Conservation (phyloP, 306 rosid genomes). For the Gleditsia sinensis region DNA sequence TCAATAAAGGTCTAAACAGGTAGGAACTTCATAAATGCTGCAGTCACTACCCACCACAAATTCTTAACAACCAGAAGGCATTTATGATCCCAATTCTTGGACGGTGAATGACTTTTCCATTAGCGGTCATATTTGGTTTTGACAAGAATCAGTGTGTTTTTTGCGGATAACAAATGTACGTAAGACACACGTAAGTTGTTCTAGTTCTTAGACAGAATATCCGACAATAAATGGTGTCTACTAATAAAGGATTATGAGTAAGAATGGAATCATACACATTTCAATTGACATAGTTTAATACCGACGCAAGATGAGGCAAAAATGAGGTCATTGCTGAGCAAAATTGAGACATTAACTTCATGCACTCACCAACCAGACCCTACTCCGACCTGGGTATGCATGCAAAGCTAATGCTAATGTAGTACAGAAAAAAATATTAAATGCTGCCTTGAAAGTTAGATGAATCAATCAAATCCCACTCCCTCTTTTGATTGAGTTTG, state of each 20-base stretch:
- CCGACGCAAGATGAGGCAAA: too few relatives aligned
- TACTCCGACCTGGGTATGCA: background rate
- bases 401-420: background rate
- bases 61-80: slow-evolving; percentile 22
- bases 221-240: too few relatives aligned
- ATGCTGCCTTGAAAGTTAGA: slow-evolving; percentile 4
- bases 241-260: too few relatives aligned
- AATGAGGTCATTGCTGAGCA: too few relatives aligned
- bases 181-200: too few relatives aligned
- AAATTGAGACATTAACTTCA: background rate
- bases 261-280: too few relatives aligned
- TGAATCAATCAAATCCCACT: slow-evolving; percentile 3
- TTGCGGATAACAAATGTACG: too few relatives aligned
- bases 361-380: slow-evolving; percentile 2
- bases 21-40: background rate
- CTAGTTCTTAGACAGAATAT: too few relatives aligned
- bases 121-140: background rate
- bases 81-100: slow-evolving; percentile 7
- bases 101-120: slow-evolving; percentile 13
- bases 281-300: too few relatives aligned
- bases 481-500: background rate
- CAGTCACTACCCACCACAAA: slow-evolving; percentile 18
- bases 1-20: background rate
- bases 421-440: background rate
- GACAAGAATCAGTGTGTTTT: too few relatives aligned